Base-by-base conservation (phyloP, 352 stramenopile genomes). In the Phytophthora meadii region DNA sequence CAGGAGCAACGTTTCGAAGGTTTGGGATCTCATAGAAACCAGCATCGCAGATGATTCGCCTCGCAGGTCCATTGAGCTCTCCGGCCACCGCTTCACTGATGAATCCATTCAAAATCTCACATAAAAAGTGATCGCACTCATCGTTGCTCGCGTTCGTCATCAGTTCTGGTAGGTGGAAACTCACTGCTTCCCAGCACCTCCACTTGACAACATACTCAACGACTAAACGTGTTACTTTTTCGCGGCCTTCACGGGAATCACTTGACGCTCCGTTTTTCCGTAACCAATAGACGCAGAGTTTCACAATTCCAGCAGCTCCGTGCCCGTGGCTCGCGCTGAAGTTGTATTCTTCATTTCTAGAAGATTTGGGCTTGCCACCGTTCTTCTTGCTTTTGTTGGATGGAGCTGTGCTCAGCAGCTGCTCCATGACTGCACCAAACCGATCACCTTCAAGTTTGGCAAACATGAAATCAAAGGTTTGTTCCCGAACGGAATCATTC, bases 21-120 rank as follows among this genome's bases (percentile, higher is more conserved):
- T 62, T 69, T 17, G 44, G 30, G 45, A 96, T 94, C 45, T 96
- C 88, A 68, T 94, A 96, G 59, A 96, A 94, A 3, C 70, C 81
- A 10, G 88, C 88, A 54, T 94, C 88, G 39, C 71, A 69, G 56
- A 94, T 60, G 49, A 89, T 85, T 3, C 79, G 79, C 15, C 27
- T 68, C 12, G 81, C 70, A 12, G 76, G 51, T 12, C 57, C 54
- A 40, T 80, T 62, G 8, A 61, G 32, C 2, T 60, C 49, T 0
- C 46, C 52, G 2, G 39, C 32, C 22, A 52, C 49, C 9, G 68
- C 51, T 61, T 84, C 73, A 17, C 17, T 25, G 15, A 90, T 59
- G 39, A 80, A 87, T 17, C 55, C 55, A 22, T 17, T 54, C 34
- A 84, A 24, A 22, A 87, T 68, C 27, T 73, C 58, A 4, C 70